A percentile compares a stretch with the other conserved stretches of the same genome.
phyloP scores from a whole-genome alignment of 108 stramenopile genomes.

The Nannochloropsis salina region DNA sequence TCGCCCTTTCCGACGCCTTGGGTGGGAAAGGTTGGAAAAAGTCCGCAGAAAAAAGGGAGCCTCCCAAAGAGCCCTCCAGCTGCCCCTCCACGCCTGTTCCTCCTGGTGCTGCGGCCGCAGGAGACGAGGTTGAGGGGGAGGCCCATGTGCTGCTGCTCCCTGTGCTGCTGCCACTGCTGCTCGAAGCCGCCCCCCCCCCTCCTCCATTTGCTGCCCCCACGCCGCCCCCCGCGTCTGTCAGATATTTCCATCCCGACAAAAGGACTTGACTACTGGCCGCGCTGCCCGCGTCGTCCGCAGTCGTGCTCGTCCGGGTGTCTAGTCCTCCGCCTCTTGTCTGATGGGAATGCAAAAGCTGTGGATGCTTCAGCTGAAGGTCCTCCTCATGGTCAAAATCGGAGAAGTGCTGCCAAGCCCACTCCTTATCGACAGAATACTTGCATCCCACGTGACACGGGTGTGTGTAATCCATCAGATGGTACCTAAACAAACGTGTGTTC shows the following conservation, averaged over 20 bases:
- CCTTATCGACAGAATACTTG: neutral
- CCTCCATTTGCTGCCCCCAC: neutral
- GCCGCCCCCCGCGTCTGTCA: neutral
- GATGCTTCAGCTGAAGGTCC: neutral
- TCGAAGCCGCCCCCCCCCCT: neutral
- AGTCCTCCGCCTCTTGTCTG: neutral
- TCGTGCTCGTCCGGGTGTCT: neutral
- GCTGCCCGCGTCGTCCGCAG: neutral
- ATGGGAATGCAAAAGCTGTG: neutral
- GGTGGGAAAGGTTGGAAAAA: neutral
- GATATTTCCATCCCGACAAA: neutral
- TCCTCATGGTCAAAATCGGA: neutral
- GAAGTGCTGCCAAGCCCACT: constrained; percentile 13
- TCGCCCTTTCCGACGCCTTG: neutral
- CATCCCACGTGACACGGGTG: neutral
- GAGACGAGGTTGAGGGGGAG: neutral
- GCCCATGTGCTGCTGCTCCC: constrained; percentile 5
- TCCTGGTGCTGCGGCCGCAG: neutral
- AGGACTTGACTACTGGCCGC: neutral
- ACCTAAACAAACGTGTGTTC: neutral
- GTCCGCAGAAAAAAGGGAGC: neutral
- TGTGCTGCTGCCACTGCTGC: constrained; percentile 19
- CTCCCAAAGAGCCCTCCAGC: neutral
- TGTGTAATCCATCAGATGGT: constrained; percentile 2
- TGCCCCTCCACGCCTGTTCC: neutral